These are phyloP conservation scores for Glycine latifolia DNA, from an alignment of 306 rosid species.

Conservation along the genomic window DNA sequence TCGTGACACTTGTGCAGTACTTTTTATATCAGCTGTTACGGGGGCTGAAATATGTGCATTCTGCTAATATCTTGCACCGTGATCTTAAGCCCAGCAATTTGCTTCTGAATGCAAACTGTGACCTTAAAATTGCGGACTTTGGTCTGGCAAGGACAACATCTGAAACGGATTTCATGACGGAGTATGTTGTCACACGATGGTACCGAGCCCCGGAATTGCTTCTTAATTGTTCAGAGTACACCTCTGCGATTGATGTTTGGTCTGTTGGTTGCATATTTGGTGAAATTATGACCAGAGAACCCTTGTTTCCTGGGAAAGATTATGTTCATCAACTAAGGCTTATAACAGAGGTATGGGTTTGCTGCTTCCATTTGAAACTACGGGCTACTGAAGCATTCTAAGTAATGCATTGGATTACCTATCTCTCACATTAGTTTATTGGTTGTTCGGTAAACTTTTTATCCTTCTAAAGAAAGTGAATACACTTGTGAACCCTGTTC, in stretches of 20 bases:
- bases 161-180: constrained; percentile 97
- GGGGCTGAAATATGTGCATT: constrained; percentile 95
- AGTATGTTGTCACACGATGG: constrained; percentile 98
- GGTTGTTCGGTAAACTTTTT: background rate
- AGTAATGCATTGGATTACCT: constrained; percentile 1
- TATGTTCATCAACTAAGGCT: constrained; percentile 98
- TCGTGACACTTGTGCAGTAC: constrained; percentile 69
- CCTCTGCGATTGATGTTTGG: constrained; percentile 98
- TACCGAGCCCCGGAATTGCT: constrained; percentile 98
- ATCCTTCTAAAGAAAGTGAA: constrained; percentile 9
- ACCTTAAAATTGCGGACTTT: constrained; percentile 93
- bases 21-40: constrained; percentile 88
- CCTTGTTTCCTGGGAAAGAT: constrained; percentile 96
- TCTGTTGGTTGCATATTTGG: constrained; percentile 97
- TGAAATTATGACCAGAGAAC: constrained; percentile 90
- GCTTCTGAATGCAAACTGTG: constrained; percentile 85
- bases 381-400: too few species aligned
- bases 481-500: constrained; percentile 1
- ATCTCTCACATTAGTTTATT: constrained; percentile 26
- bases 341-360: constrained; percentile 79
- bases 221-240: constrained; percentile 94
- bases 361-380: constrained; percentile 13
- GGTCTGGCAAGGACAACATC: constrained; percentile 95
- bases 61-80: constrained; percentile 94
- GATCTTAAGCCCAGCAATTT: constrained; percentile 98